Evolutionary conservation across 768 basidiomycete species (phyloP).

Genomic region (Lentinula sp.): DNA sequence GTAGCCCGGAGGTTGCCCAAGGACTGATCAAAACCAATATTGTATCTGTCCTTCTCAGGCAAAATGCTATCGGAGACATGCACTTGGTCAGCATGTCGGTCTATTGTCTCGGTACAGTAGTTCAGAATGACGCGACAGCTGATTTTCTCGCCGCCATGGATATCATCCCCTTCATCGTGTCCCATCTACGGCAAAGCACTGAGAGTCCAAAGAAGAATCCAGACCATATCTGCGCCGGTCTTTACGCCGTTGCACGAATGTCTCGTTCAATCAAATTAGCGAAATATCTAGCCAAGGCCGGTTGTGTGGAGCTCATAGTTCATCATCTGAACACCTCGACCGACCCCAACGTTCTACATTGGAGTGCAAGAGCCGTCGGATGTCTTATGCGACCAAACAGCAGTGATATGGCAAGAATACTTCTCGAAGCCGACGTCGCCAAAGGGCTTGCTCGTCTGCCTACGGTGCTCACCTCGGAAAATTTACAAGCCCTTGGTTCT

Average conservation of each 20-base stretch:
- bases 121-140: conserved; percentile 17
- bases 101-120: conserved; percentile 17
- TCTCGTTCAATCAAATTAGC: conserved; percentile 20
- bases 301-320: conserved; percentile 14
- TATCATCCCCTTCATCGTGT: conserved; percentile 10
- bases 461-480: conserved; percentile 17
- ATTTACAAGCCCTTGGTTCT: conserved; percentile 18
- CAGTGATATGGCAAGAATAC: conserved; percentile 16
- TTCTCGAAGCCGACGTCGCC: conserved; percentile 20
- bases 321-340: conserved; percentile 13
- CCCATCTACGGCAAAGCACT: conserved; percentile 14
- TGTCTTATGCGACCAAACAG: conserved; percentile 22
- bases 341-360: conserved; percentile 16
- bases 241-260: conserved; percentile 19
- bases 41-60: conserved; percentile 9
- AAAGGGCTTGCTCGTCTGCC: conserved; percentile 19
- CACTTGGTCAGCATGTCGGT: conserved; percentile 13
- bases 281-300: conserved; percentile 16
- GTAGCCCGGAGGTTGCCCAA: conserved; percentile 16
- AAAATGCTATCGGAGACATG: conserved; percentile 15
- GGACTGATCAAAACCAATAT: conserved; percentile 18
- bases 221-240: conserved; percentile 15
- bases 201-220: conserved; percentile 5
- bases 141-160: conserved; percentile 14
- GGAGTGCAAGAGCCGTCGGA: conserved; percentile 17